Evolutionary conservation across 441 rosid genomes (phyloP), one percentile per base, ranked within the genome.

Genomic region (Populus hybrid): DNA sequence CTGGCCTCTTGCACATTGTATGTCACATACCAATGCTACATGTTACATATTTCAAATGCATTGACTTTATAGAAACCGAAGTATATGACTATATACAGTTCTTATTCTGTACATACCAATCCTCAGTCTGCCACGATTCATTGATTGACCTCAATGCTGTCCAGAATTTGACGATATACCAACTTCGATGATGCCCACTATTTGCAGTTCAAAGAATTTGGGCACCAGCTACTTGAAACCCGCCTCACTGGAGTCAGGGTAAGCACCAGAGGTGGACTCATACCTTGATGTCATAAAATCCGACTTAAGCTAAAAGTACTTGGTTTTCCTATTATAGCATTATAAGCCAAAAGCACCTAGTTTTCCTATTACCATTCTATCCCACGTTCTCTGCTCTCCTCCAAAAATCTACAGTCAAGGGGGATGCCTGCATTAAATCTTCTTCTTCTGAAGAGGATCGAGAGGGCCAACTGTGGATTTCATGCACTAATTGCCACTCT

Each of bases 401-500:
- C 32, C 30, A 16, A 14, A 66, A 16, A 32, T 5, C 6, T 76
- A 69, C 16, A 12, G 68, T 54, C 54, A 3, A 65, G 71, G 50
- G 26, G 42, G 10, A 3, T 67, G 11, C 57, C 16, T 12, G 54
- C 54, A 61, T 23, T 24, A 20, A 12, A 70, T 36, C 46, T 30
- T 46, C 21, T 21, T 40, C 2, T 46, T 46, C 69, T 11, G 63
- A 16, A 20, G 2, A 32, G 5, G n/a, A 23, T 73, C 8, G 10
- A 16, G 11, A 63, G 34, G 42, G 65, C 76, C 36, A 38, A 42
- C 50, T 69, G 59, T 0, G 70, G 70, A 74, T 40, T 64, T 90
- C 89, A 91, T 59, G 85, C 77, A 72, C 88, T 84, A 23, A 91
- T 28, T 72, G 95, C 91, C 20, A 84, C 85, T 75, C 79, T 84